A percentile compares a stretch with the other conserved stretches of the same genome.
Evolutionary conservation across 345 rosid species (phyloP).

Genomic region (Moricandia moricandioides): DNA sequence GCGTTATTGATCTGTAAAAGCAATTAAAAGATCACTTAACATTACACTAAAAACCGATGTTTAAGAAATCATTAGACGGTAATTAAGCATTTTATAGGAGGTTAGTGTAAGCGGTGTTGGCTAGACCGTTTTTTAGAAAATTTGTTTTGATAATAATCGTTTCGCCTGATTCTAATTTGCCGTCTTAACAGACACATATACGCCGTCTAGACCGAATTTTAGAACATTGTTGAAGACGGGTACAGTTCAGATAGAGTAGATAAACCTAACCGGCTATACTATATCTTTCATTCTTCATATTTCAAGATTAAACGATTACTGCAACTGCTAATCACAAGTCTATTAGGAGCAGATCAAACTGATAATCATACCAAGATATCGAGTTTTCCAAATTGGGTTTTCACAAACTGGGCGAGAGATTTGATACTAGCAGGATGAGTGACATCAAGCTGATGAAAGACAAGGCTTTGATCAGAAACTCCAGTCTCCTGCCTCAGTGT

Average conservation of each 20-base stretch:
- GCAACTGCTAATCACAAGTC: neutral
- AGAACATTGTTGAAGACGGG: neutral
- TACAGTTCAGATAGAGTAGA: neutral
- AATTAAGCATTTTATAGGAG: neutral
- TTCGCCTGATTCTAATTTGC: neutral
- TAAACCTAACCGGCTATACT: neutral
- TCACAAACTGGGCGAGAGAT: slow-evolving; percentile 44
- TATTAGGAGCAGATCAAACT: neutral
- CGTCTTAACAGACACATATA: neutral
- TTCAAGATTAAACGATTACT: neutral
- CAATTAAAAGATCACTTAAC: neutral
- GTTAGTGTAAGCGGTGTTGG: neutral
- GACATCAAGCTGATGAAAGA: slow-evolving; percentile 58
- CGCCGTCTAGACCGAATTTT: neutral
- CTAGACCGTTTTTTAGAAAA: too few relatives aligned
- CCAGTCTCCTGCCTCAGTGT: slow-evolving; percentile 32
- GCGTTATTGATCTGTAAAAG: slow-evolving; percentile 51
- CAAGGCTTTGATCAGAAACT: slow-evolving; percentile 30
- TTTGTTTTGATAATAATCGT: too few relatives aligned
- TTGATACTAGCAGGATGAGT: slow-evolving; percentile 35
- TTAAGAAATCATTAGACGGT: neutral
- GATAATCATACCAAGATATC: slow-evolving; percentile 47
- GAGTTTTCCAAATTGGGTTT: slow-evolving; percentile 43
- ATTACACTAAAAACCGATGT: neutral
- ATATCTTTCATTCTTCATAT: neutral